Base-by-base conservation (phyloP, 129 eudicot genomes). In the Sambucus nigra region DNA sequence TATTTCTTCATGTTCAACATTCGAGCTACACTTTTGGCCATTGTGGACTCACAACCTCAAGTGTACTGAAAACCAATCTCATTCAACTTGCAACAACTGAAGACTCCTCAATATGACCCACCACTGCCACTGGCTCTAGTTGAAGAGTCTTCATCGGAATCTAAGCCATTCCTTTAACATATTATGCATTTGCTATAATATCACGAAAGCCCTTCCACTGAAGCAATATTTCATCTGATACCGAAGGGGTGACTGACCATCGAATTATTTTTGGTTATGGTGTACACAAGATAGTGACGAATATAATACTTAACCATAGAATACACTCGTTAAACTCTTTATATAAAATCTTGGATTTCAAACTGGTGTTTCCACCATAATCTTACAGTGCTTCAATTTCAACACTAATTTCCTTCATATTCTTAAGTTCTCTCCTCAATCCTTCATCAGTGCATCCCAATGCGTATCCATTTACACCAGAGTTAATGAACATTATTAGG, bases 11-110 rank as follows among this genome's bases (percentile, higher is more conserved):
- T 13, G 9, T 33, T 23, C 31, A 20, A 25, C 19, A 18, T 5
- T 19, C 51, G 18, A 22, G 42, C 82, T 77, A 82, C 61, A 69
- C 87, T 56, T 46, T 75, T 3, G 99, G 99, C 96, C 96, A 92
- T 42, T 92, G 99, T 49, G 96, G 99, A 74, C 99, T 82, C 70
- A 92, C 99, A 50, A 92, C 96, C 99, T 92, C 99, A 18, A 92
- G 95, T 5, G 96, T 92, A 79, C 94, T 92, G 65, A 92, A 92
- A 33, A 92, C 87, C 53, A 92, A 68, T 73, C 99, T 76, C 99
- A 92, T 92, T 47, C 96, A 76, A 75, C 99, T 80, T 15, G 99
- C 87, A 54, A 92, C 99, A 49, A 92, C 73, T 12, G 99, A 92
- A 23, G 99, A 82, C 80, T 92, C 99, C 75, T 92, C 96, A 0